Conservation (phyloP, 2,329 filamentous ascomycete genomes). For the Diplodia seriata region DNA sequence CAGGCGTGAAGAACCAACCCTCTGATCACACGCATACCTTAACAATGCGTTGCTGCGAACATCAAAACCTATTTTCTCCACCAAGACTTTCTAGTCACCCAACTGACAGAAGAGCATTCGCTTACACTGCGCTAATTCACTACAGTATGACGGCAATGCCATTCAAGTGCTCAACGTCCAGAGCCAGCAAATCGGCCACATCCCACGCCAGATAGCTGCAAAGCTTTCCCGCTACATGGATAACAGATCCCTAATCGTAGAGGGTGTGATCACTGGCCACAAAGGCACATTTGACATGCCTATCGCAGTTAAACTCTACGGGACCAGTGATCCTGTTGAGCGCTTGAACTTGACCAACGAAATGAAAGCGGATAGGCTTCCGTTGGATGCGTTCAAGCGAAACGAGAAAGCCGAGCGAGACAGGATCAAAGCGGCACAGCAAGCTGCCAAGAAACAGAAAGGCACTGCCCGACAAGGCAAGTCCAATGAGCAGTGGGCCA, state of each 20-base stretch:
- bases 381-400: constrained; percentile 55
- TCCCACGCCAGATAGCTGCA: constrained; percentile 70
- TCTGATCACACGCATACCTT: background rate
- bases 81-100: background rate
- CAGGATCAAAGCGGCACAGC: constrained; percentile 53
- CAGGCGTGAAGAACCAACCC: background rate
- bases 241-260: constrained; percentile 63
- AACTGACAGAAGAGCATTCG: background rate
- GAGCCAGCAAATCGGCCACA: constrained; percentile 77
- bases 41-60: background rate
- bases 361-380: constrained; percentile 70
- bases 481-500: constrained; percentile 34
- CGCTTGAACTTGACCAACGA: constrained; percentile 63
- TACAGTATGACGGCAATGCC: constrained; percentile 72
- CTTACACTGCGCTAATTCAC: background rate
- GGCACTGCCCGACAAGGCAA: constrained; percentile 39
- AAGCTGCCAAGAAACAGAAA: constrained; percentile 45
- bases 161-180: constrained; percentile 81
- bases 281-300: constrained; percentile 76
- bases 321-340: constrained; percentile 63
- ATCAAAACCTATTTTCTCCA: background rate
- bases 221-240: constrained; percentile 75
- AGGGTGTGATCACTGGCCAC: constrained; percentile 71
- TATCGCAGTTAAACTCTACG: constrained; percentile 71
- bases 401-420: constrained; percentile 60